A percentile compares a stretch with the other conserved stretches of the same genome.
Evolutionary conservation across 2,329 filamentous ascomycete genomes (phyloP).

Genomic region (Aspergillus glaucus): DNA sequence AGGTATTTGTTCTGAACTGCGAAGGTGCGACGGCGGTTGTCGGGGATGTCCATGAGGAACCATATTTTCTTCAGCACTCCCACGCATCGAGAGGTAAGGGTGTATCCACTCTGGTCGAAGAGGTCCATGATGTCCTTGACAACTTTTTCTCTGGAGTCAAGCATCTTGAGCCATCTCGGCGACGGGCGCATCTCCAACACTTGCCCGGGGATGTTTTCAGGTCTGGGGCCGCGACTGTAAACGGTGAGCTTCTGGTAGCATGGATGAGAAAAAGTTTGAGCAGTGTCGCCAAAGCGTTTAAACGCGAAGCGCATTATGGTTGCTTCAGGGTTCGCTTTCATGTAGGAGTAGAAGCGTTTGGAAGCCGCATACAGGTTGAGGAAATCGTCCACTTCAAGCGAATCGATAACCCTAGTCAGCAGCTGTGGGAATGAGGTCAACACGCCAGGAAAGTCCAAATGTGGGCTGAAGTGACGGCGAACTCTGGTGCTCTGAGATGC

Average conservation of each 20-base stretch:
- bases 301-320: constrained; percentile 53
- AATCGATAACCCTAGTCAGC: constrained; percentile 48
- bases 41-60: constrained; percentile 63
- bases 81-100: constrained; percentile 46
- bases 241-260: constrained; percentile 53
- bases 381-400: constrained; percentile 52
- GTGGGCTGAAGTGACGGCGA: neutral
- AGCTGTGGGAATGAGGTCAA: constrained; percentile 40
- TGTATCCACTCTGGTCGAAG: constrained; percentile 54
- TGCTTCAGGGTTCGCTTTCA: constrained; percentile 55
- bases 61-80: constrained; percentile 60
- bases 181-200: constrained; percentile 47
- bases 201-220: neutral
- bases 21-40: constrained; percentile 49
- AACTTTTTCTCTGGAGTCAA: constrained; percentile 52
- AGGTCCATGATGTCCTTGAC: constrained; percentile 58
- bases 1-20: constrained; percentile 49
- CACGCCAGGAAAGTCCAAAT: constrained; percentile 8
- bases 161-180: constrained; percentile 63
- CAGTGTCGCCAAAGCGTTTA: constrained; percentile 50
- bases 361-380: constrained; percentile 61
- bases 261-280: constrained; percentile 54
- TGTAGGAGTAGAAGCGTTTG: constrained; percentile 54
- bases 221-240: neutral
- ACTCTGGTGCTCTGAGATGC: neutral